phyloP scores from a whole-genome alignment of 331 rosid species.

The Acacia concinna region DNA sequence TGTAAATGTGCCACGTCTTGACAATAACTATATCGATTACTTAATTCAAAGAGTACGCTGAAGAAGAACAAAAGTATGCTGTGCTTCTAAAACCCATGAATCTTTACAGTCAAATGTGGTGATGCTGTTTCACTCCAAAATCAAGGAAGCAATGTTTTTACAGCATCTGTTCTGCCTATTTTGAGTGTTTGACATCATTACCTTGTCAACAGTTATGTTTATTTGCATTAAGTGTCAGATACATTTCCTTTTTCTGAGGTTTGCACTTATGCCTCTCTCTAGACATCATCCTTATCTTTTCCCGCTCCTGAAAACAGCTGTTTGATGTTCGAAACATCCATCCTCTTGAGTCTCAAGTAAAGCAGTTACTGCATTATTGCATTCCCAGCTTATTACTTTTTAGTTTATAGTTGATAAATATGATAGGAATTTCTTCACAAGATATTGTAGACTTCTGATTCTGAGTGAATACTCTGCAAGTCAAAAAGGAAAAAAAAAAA shows the following conservation, averaged over 20 bases:
- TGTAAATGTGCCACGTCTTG: not conserved
- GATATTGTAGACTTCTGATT: not conserved
- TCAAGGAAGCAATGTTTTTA: not conserved
- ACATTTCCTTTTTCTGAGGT: not conserved
- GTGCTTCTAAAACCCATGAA: not conserved
- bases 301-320: not conserved
- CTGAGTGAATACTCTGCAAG: not conserved
- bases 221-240: not conserved
- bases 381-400: not conserved
- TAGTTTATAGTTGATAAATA: not conserved
- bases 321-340: not conserved
- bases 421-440: not conserved
- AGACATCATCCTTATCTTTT: not conserved
- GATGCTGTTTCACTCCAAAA: not conserved
- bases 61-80: not conserved
- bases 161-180: not conserved
- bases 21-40: not conserved
- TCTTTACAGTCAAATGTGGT: not conserved
- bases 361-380: not conserved
- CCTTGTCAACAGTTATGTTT: not conserved
- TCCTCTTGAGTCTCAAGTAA: not conserved
- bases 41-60: not conserved
- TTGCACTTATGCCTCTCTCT: not conserved
- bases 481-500: not conserved
- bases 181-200: not conserved